Base-by-base conservation (phyloP, 2,329 filamentous ascomycete genomes). In the Trichoderma oligosporum region DNA sequence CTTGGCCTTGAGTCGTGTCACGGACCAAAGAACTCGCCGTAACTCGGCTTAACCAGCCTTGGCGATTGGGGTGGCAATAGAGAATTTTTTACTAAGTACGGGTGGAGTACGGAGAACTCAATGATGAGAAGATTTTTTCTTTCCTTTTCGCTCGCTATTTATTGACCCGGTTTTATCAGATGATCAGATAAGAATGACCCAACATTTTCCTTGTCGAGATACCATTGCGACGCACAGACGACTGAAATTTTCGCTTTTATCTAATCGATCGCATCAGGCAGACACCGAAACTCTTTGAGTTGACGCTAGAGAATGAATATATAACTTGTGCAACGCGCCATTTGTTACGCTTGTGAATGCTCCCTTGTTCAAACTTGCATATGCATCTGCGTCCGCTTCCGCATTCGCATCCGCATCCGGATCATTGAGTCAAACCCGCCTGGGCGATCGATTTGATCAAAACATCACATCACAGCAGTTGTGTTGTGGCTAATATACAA, bases 261-360 rank as follows among this genome's bases (percentile, higher is more conserved):
- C 51, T 54, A 54, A 54, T 54, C 51, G 38, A 54, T 54, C 51
- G 39, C 27, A 54, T 54, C 51, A 54, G 51, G 51, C 39, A 54
- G 29, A 54, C 22, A 11, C n/a, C n/a, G n/a, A n/a, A n/a, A n/a
- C 29, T 35, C 45, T 54, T 54, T 53, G 29, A 18, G 29, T 25
- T 25, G 51, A 27, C 38, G 51, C 51, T 54, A 54, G 39, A 54
- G 22, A 45, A 53, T 31, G 38, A 24, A 36, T 45, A 54, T 54
- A 54, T 45, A 54, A 54, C 29, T 36, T 45, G 49, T 42, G 20
- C n/a, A 9, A 54, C 39, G 2, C n/a, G 20, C 29, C 49, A n/a
- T n/a, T n/a, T n/a, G 38, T 45, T 27, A 24, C 25, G 39, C 27
- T 12, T 3, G 27, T 11, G 49, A 53, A 22, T 12, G 20, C 27